Base-by-base conservation (phyloP, 768 basidiomycete genomes). In the Neoboletus magnificus region DNA sequence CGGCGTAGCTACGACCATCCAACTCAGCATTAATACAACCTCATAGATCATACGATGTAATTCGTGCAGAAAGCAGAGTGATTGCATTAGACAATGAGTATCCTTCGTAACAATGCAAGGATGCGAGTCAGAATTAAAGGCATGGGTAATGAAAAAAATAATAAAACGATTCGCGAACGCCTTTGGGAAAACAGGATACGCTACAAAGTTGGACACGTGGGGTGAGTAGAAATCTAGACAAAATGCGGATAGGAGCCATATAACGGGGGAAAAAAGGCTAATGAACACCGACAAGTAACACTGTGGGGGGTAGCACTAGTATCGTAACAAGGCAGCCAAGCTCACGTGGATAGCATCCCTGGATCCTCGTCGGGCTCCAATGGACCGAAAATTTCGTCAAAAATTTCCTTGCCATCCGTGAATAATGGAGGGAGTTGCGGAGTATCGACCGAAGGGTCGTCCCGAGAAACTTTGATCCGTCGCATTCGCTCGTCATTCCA, bases 401-500 rank as follows among this genome's bases (percentile, higher is more conserved):
- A 93, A 33, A 92, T 83, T 56, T 90, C 88, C 68, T 86, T 89
- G 49, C 89, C 90, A 45, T 91, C 85, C 27, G 78, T 76, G 37
- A 81, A 73, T 56, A 93, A 72, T 25, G 86, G 79, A 35, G 86
- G 81, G 3, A 93, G 80, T 56, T 85, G 82, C 41, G 69, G 72
- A 18, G 71, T 71, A 48, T 71, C 71, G 20, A 71, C 65, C 5
- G 73, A 75, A 36, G 81, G 74, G 63, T 84, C 81, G 52, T 89
- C 86, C 27, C 85, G 76, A 36, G 80, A 77, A 20, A 72, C 68
- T 73, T 89, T 87, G 60, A 85, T 82, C 61, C 87, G 77, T 54
- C 82, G 77, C 60, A 86, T 77, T 52, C 87, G 83, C 73, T 96
- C 93, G 57, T 87, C 83, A 56, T 91, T 87, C 90, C 93, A 98